phyloP scores from a whole-genome alignment of 768 basidiomycete species.

The Termitomyces heimii region DNA sequence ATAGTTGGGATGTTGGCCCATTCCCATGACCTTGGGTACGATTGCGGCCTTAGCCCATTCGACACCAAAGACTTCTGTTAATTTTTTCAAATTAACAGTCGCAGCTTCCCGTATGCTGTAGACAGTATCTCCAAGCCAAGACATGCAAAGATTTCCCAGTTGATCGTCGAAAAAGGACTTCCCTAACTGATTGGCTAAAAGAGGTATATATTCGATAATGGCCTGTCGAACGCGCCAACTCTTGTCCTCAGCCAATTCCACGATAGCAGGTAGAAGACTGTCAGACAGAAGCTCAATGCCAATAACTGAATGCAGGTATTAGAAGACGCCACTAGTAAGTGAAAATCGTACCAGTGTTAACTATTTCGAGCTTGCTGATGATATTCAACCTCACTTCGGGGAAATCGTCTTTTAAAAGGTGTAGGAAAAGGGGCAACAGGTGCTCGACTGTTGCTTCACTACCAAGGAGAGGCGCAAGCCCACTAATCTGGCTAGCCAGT shows the following conservation, averaged over 20 bases:
- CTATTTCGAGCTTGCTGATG: constrained; percentile 96
- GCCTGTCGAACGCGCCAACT: constrained; percentile 99
- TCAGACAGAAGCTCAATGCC: constrained; percentile 94
- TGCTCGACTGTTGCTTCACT: constrained; percentile 94
- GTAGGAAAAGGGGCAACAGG: constrained; percentile 93
- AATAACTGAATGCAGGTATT: constrained; percentile 60
- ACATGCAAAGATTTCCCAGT: constrained; percentile 95
- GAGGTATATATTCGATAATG: constrained; percentile 99
- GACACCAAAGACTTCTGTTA: constrained; percentile 97
- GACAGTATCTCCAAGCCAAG: constrained; percentile 97
- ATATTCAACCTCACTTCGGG: constrained; percentile 96
- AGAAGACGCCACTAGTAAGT: constrained; percentile 11
- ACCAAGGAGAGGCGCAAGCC: constrained; percentile 90
- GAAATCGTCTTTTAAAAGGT: constrained; percentile 97
- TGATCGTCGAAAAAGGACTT: constrained; percentile 98
- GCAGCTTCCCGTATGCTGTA: constrained; percentile 99
- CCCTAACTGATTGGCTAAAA: constrained; percentile 96
- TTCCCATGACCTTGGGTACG: constrained; percentile 94
- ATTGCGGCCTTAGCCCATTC: constrained; percentile 95
- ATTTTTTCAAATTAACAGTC: constrained; percentile 91
- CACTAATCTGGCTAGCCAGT: constrained; percentile 92
- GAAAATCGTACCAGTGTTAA: constrained; percentile 72
- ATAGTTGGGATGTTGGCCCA: constrained; percentile 97
- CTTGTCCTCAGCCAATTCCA: constrained; percentile 97
- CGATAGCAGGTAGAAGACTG: constrained; percentile 94